A percentile compares a stretch with the other conserved stretches of the same genome.
Evolutionary conservation across 805 yeast species (phyloP).

Genomic region (Millerago galiae): DNA sequence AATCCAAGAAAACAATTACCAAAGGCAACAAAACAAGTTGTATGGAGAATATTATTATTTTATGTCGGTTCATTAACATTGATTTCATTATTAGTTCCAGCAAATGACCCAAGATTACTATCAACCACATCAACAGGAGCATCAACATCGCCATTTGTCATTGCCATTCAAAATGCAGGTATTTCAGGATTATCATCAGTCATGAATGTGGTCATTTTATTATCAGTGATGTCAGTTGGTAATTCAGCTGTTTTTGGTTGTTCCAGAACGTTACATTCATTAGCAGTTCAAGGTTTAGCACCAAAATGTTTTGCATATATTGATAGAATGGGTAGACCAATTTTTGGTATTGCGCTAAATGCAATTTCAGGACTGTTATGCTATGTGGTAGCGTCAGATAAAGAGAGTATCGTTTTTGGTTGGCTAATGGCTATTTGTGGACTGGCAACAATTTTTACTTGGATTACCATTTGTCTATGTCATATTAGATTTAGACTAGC

Average conservation of each 20-base stretch:
- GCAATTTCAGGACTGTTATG: conserved; percentile 36
- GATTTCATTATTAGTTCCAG: conserved; percentile 43
- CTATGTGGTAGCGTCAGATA: conserved; percentile 37
- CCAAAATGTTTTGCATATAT: conserved; percentile 37
- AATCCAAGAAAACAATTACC: conserved; percentile 44
- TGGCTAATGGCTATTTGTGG: conserved; percentile 48
- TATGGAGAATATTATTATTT: conserved; percentile 47
- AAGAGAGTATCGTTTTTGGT: conserved; percentile 34
- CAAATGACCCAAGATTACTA: conserved; percentile 30
- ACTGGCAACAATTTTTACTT: conserved; percentile 40
- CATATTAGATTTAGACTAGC: conserved; percentile 42
- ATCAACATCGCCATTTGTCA: conserved; percentile 42
- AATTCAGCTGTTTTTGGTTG: conserved; percentile 54
- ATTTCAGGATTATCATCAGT: conserved; percentile 32
- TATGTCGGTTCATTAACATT: conserved; percentile 39
- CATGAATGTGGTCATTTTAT: conserved; percentile 35
- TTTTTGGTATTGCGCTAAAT: conserved; percentile 37
- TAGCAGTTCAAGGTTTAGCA: conserved; percentile 40
- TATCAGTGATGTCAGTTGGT: conserved; percentile 39
- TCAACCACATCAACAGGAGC: conserved; percentile 25
- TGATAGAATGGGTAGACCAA: conserved; percentile 46
- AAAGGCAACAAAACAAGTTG: conserved; percentile 47
- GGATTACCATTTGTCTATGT: conserved; percentile 41
- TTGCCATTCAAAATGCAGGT: conserved; percentile 35
- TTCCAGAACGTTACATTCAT: conserved; percentile 44